These are phyloP conservation scores for Neofusicoccum umdonicola DNA, from an alignment of 2,329 filamentous ascomycete species.

Conservation along the genomic window DNA sequence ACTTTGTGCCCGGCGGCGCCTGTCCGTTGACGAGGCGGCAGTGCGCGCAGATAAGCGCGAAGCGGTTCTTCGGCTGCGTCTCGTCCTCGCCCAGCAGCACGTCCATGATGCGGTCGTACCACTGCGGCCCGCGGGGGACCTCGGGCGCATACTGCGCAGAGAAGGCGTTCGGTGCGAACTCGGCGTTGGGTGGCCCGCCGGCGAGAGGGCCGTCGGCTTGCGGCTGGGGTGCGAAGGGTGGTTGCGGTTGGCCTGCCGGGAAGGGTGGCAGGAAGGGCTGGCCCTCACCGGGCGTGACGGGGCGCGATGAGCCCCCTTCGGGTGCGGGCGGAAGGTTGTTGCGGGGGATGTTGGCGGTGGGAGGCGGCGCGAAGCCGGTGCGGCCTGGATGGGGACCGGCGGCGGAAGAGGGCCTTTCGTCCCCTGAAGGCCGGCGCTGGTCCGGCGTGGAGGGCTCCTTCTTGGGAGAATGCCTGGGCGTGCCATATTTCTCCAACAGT, in stretches of 20 bases:
- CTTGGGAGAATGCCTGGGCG: constrained; percentile 45
- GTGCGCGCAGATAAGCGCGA: constrained; percentile 77
- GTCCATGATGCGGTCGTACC: constrained; percentile 95
- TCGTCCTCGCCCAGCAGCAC: constrained; percentile 93
- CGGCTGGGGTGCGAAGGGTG: constrained; percentile 12
- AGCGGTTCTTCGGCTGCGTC: constrained; percentile 83
- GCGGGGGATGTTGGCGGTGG: constrained; percentile 62
- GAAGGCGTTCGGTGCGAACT: constrained; percentile 75
- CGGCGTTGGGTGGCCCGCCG: constrained; percentile 43
- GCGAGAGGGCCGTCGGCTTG: neutral
- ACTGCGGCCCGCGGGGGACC: constrained; percentile 56
- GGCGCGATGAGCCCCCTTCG: constrained; percentile 23
- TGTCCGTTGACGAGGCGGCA: constrained; percentile 94
- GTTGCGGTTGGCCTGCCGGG: constrained; percentile 18
- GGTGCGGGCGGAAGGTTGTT: constrained; percentile 21
- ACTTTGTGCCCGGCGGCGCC: constrained; percentile 80
- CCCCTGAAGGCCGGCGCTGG: constrained; percentile 31
- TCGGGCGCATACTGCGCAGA: constrained; percentile 41
- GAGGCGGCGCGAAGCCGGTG: constrained; percentile 58
- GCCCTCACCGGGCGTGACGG: constrained; percentile 28
- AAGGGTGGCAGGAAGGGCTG: constrained; percentile 18
- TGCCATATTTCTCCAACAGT: constrained; percentile 88
- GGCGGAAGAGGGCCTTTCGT: constrained; percentile 3
- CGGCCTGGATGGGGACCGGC: constrained; percentile 28
- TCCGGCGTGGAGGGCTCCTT: constrained; percentile 36